Conservation (phyloP, 2,329 filamentous ascomycete genomes). For the Monosporascus sp. region DNA sequence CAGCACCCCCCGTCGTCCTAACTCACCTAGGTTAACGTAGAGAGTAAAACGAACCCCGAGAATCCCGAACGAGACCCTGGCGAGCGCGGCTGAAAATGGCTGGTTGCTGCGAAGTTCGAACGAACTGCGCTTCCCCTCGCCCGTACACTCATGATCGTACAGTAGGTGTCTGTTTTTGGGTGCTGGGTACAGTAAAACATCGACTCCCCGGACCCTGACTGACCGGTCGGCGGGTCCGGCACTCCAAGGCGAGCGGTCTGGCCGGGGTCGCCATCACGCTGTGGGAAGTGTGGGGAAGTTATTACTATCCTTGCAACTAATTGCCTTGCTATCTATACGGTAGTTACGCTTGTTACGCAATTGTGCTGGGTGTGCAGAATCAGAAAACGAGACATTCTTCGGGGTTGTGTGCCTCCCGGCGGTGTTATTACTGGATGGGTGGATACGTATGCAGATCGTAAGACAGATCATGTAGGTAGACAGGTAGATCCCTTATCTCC, state of each 20-base stretch:
- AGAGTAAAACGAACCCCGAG: not conserved
- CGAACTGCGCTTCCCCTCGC: too few relatives aligned
- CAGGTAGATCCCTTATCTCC: not conserved
- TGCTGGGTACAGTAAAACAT: too few relatives aligned
- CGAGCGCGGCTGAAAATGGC: not conserved
- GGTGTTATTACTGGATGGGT: not conserved
- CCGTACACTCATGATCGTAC: too few relatives aligned
- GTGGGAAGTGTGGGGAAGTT: not conserved
- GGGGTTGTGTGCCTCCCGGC: not conserved
- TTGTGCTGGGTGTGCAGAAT: not conserved
- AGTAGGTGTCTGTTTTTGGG: too few relatives aligned
- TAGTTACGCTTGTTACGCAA: not conserved
- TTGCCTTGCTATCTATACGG: not conserved
- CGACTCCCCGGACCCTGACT: not conserved
- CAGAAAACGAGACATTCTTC: not conserved
- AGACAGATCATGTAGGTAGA: not conserved
- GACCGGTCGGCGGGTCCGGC: not conserved
- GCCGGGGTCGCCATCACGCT: not conserved
- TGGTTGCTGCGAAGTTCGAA: not conserved
- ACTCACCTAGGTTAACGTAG: too few relatives aligned
- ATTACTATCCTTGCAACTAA: not conserved
- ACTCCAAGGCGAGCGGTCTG: not conserved
- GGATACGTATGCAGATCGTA: not conserved
- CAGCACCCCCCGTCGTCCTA: too few relatives aligned
- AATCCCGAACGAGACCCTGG: not conserved